phyloP scores from a whole-genome alignment of 2,329 filamentous ascomycete genomes.

The Pseudogymnoascus sp. region DNA sequence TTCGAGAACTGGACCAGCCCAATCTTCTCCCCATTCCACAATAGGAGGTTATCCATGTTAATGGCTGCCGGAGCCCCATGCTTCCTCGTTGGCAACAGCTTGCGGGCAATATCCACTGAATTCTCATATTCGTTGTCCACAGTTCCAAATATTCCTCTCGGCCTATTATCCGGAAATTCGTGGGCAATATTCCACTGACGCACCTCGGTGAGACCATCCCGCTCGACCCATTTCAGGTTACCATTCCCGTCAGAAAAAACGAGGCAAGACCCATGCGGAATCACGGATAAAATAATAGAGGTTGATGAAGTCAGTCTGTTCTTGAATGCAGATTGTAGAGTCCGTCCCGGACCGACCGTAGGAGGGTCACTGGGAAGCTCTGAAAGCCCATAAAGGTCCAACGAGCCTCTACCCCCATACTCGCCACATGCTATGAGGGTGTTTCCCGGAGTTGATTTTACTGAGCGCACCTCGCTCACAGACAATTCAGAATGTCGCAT shows the following conservation, averaged over 20 bases:
- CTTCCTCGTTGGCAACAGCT: conserved; percentile 52
- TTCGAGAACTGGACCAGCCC: conserved; percentile 62
- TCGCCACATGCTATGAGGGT: conserved; percentile 78
- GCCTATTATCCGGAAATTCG: conserved; percentile 37
- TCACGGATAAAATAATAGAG: conserved; percentile 74
- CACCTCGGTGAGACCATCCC: conserved; percentile 63
- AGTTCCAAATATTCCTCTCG: conserved; percentile 43
- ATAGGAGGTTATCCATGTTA: conserved; percentile 61
- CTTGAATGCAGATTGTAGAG: conserved; percentile 48
- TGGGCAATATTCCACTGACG: conserved; percentile 48
- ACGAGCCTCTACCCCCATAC: conserved; percentile 83
- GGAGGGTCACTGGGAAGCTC: conserved; percentile 24
- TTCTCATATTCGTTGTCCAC: conserved; percentile 31
- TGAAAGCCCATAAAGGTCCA: conserved; percentile 73
- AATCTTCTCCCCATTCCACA: conserved; percentile 84
- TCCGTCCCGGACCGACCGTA: conserved; percentile 27
- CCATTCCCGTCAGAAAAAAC: conserved; percentile 81
- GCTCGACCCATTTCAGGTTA: conserved; percentile 81
- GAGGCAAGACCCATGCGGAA: conserved; percentile 71
- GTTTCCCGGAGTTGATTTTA: conserved; percentile 47
- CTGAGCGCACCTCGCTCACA: conserved; percentile 42
- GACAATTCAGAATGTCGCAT: conserved; percentile 48
- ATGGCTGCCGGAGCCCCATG: conserved; percentile 27
- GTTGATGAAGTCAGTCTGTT: conserved; percentile 78
- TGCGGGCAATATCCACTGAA: conserved; percentile 68